These are phyloP conservation scores for Aspergillus taichungensis DNA, from an alignment of 495 filamentous ascomycete species.

Conservation along the genomic window DNA sequence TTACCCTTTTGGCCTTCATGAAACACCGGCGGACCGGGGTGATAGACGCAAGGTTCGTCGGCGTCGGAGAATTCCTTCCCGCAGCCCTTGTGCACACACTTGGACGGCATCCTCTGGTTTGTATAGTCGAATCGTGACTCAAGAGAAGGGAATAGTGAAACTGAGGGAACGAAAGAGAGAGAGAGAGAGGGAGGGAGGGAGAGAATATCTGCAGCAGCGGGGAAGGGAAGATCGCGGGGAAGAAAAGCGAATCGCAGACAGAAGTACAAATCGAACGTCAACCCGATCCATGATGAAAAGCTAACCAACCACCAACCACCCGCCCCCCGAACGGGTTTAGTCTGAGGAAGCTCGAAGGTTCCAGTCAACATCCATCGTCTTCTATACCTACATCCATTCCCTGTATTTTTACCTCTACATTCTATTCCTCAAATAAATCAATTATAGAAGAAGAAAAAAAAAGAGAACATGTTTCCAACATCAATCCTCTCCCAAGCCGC, in stretches of 20 bases:
- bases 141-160: neutral
- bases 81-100: slow-evolving; percentile 95
- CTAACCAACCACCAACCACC: neutral
- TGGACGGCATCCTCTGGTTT: slow-evolving; percentile 58
- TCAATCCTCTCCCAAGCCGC: slow-evolving; percentile 46
- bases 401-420: too few species aligned
- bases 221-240: neutral
- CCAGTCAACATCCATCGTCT: slow-evolving; percentile 14
- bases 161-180: neutral
- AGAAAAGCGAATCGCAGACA: neutral
- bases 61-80: slow-evolving; percentile 78
- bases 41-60: slow-evolving; percentile 81
- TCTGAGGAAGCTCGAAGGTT: slow-evolving; percentile 41
- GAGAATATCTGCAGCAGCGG: neutral
- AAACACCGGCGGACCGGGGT: slow-evolving; percentile 90
- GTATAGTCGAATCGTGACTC: neutral
- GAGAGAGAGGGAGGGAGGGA: neutral
- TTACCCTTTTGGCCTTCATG: slow-evolving; percentile 98
- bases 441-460: too few species aligned
- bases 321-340: slow-evolving; percentile 26
- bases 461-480: slow-evolving; percentile 26
- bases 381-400: too few species aligned
- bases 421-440: too few species aligned
- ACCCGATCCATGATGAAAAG: too few species aligned
- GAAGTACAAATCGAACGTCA: slow-evolving; percentile 1